Evolutionary conservation across 768 basidiomycete species (phyloP).

Genomic region (Scleroderma citrinum): DNA sequence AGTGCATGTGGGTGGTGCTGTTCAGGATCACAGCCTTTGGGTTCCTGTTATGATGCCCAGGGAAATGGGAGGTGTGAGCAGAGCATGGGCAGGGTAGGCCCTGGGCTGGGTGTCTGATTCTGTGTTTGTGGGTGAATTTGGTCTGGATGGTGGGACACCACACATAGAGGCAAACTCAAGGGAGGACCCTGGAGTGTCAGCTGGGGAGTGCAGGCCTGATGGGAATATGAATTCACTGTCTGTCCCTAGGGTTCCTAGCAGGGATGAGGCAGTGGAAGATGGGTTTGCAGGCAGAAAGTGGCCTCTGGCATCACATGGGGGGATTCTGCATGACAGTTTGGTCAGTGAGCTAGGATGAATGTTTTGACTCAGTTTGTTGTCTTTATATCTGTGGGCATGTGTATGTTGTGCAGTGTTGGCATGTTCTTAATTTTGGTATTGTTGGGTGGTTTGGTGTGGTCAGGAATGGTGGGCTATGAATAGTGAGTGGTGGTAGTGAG

Average conservation of each 20-base stretch:
- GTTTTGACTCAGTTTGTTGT: no score
- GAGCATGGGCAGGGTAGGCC: neutral
- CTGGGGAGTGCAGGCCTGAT: neutral
- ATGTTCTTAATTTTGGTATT: no score
- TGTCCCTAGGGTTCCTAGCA: neutral
- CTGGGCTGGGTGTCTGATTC: neutral
- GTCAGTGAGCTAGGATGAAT: no score
- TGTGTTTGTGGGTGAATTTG: neutral
- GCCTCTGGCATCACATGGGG: neutral
- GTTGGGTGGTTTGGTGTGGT: no score
- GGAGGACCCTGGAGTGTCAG: neutral
- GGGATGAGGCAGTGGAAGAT: neutral
- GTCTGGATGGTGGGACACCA: neutral
- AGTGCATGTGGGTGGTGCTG: no score
- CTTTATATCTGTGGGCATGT: no score
- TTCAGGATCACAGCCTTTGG: no score
- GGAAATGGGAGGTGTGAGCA: neutral
- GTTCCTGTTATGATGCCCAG: no score
- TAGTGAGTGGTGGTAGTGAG: no score
- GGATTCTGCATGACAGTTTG: neutral
- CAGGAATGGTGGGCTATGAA: no score
- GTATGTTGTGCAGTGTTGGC: no score
- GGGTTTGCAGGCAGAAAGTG: neutral
- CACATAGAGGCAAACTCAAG: neutral
- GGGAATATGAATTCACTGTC: no score